Base-by-base conservation (phyloP, 2,329 filamentous ascomycete species). In the Colletotrichum camelliae region DNA sequence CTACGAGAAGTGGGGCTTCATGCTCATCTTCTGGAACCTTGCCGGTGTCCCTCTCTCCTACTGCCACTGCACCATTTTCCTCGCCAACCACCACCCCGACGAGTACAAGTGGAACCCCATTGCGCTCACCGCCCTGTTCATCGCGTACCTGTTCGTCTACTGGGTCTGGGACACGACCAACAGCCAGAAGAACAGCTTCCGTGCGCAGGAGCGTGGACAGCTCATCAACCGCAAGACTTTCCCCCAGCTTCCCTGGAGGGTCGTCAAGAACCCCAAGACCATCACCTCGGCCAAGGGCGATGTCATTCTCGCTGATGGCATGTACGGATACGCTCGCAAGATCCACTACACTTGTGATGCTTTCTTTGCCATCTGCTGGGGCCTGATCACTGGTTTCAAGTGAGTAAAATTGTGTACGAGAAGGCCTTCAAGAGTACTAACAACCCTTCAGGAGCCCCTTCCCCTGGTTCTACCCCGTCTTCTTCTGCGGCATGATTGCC, bases 11-110 rank as follows among this genome's bases (percentile, higher is more conserved):
- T 96, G 95, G 92, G 96, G 96, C 68, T 98, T 98, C 88, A 98
- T 98, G 96, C 91, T 98, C 79, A 97, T 97, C 85, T 98, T 98
- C 91, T 98, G 96, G 96, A 98, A 98, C 86, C 89, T 98, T 83
- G 95, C 96, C 62, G 96, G 96, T 79, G 96, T 98, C 31, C 96
- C 96, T 16, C 89, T 98, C 68, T 96, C 93, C 70, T 98, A 98
- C 90, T 98, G 95, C 88, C 96, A 98, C 88, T 97, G 94, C 90
- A 96, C 94, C 65, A 92, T 98, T 80, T 98, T 94, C 86, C 90
- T 98, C 67, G 95, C 95, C 79, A 96, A 94, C 85, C 95, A 97
- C 84, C 87, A 94, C 81, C 94, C 96, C 0, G 89, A 91, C 43
- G 91, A 92, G 74, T 98, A 98, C 85, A 89, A 89, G 69, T 96